Percentiles rank a stretch among this genome's conserved stretches.
phyloP scores from a whole-genome alignment of 176 grass and related monocot genomes.

The Ananas comosus region DNA sequence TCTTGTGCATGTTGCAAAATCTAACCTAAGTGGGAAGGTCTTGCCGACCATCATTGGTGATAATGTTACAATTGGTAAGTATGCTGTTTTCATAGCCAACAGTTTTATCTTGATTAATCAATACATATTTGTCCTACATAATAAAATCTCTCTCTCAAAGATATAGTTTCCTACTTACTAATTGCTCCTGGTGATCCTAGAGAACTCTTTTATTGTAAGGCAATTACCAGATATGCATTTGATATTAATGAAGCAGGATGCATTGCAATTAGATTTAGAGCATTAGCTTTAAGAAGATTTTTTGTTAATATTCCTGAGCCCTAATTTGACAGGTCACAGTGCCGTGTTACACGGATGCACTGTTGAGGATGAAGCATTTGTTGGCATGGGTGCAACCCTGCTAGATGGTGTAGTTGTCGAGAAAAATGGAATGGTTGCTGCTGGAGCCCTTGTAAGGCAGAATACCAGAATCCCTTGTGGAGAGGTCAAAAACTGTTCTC shows the following conservation, averaged over 20 bases:
- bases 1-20: constrained; percentile 78
- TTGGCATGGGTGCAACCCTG: constrained; percentile 87
- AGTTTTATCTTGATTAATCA: no score
- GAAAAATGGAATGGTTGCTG: constrained; percentile 85
- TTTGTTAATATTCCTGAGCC: neutral
- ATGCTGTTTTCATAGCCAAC: neutral
- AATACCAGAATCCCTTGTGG: constrained; percentile 79
- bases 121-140: no score
- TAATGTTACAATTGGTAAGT: constrained; percentile 84
- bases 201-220: neutral
- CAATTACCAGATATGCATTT: no score
- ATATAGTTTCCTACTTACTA: no score
- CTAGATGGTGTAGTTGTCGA: constrained; percentile 89
- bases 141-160: no score
- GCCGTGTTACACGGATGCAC: constrained; percentile 87
- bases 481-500: constrained; percentile 54
- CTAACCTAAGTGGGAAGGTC: constrained; percentile 64
- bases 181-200: no score
- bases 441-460: constrained; percentile 86
- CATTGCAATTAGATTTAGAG: no score
- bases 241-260: no score
- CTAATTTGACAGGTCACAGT: constrained; percentile 56
- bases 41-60: constrained; percentile 82
- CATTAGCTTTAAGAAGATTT: no score
- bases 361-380: constrained; percentile 84